phyloP scores from a whole-genome alignment of 2,329 filamentous ascomycete genomes.

The Trichophyton schoenleinii region DNA sequence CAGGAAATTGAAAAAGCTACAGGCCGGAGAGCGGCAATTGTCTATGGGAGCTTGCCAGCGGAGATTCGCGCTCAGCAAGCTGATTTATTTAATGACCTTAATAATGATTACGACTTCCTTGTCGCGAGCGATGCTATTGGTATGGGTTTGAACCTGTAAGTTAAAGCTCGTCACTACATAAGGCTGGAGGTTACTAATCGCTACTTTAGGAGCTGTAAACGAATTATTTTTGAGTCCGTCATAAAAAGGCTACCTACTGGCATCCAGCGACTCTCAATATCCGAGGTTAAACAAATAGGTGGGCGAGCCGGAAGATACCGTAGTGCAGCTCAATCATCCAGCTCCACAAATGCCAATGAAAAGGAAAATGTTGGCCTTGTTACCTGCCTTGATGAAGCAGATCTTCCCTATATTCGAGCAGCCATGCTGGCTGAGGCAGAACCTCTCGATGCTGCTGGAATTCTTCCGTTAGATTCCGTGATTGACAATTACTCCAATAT shows the following conservation, averaged over 20 bases:
- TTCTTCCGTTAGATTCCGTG: slow-evolving; percentile 58
- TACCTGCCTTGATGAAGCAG: slow-evolving; percentile 60
- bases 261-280: slow-evolving; percentile 49
- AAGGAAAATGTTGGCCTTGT: slow-evolving; percentile 54
- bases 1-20: slow-evolving; percentile 62
- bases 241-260: slow-evolving; percentile 56
- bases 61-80: slow-evolving; percentile 90
- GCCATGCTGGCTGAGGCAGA: slow-evolving; percentile 53
- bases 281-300: slow-evolving; percentile 88
- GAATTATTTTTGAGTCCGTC: slow-evolving; percentile 72
- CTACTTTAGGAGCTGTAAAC: slow-evolving; percentile 54
- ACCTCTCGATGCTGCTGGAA: slow-evolving; percentile 57
- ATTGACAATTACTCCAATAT: slow-evolving; percentile 67
- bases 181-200: slow-evolving; percentile 13
- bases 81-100: slow-evolving; percentile 80
- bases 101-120: slow-evolving; percentile 90
- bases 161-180: slow-evolving; percentile 4
- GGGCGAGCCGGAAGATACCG: slow-evolving; percentile 82
- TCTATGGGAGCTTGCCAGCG: slow-evolving; percentile 83
- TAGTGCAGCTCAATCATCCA: slow-evolving; percentile 46
- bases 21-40: slow-evolving; percentile 71
- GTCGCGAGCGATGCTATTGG: slow-evolving; percentile 93
- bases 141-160: slow-evolving; percentile 86
- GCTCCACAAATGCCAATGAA: slow-evolving; percentile 20
- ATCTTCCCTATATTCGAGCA: slow-evolving; percentile 49